Conservation (phyloP, 1,284 basidiomycete species). For the Phaffia rhodozyma region DNA sequence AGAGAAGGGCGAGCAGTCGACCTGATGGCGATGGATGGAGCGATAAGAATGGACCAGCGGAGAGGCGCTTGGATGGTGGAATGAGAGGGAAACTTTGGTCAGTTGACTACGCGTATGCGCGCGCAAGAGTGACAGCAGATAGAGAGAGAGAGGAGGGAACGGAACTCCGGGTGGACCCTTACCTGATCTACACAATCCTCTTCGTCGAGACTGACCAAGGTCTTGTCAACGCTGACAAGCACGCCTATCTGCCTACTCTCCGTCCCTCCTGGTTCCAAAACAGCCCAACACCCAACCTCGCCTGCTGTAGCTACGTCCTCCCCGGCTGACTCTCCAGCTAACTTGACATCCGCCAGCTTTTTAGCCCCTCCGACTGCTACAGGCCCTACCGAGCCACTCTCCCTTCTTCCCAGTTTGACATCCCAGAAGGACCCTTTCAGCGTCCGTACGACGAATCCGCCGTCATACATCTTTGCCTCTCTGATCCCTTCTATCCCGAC, state of each 20-base stretch:
- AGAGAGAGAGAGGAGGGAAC: neutral
- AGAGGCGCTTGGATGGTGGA: slow-evolving; percentile 45
- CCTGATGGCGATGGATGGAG: slow-evolving; percentile 86
- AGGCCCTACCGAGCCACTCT: slow-evolving; percentile 52
- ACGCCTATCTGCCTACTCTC: slow-evolving; percentile 79
- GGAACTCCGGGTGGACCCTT: slow-evolving; percentile 10
- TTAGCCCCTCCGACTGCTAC: slow-evolving; percentile 57
- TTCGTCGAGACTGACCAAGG: slow-evolving; percentile 67
- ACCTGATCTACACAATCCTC: slow-evolving; percentile 71
- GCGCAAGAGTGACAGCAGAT: neutral
- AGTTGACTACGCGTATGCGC: neutral
- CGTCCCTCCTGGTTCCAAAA: slow-evolving; percentile 74
- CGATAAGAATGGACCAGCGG: slow-evolving; percentile 74
- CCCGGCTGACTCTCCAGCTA: slow-evolving; percentile 18
- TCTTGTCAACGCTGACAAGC: slow-evolving; percentile 60
- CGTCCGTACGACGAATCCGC: slow-evolving; percentile 75
- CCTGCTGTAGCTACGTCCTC: slow-evolving; percentile 46
- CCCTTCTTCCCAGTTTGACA: slow-evolving; percentile 57
- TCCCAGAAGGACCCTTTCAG: slow-evolving; percentile 66
- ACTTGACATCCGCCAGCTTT: slow-evolving; percentile 19
- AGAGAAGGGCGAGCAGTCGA: slow-evolving; percentile 71
- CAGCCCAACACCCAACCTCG: slow-evolving; percentile 66
- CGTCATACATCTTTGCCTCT: slow-evolving; percentile 71
- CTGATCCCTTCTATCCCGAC: slow-evolving; percentile 74
- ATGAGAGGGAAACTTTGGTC: neutral